phyloP scores from a whole-genome alignment of 768 basidiomycete species.

The Hericium rajendrae region DNA sequence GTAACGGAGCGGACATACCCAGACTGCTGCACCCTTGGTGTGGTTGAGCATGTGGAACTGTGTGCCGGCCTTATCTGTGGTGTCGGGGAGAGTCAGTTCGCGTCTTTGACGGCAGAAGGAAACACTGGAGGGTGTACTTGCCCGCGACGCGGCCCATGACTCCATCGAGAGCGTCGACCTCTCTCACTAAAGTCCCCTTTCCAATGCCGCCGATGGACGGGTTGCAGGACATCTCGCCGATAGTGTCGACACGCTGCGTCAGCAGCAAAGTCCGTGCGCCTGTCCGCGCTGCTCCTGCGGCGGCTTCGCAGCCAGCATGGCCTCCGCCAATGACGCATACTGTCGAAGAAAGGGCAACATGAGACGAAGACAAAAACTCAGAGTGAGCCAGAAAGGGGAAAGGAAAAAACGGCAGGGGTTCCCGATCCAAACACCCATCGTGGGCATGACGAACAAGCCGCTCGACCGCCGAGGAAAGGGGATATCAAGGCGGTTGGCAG shows the following conservation, averaged over 20 bases:
- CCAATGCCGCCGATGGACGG: slow-evolving; percentile 89
- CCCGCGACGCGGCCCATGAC: slow-evolving; percentile 78
- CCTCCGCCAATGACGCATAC: slow-evolving; percentile 88
- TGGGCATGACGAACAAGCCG: no score
- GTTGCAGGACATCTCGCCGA: slow-evolving; percentile 85
- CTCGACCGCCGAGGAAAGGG: no score
- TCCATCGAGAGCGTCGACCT: slow-evolving; percentile 86
- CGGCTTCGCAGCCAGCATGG: slow-evolving; percentile 90
- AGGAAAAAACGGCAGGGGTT: no score
- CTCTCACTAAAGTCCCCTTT: slow-evolving; percentile 85
- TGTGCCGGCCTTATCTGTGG: slow-evolving; percentile 74
- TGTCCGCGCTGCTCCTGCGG: slow-evolving; percentile 73
- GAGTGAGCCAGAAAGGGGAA: neutral
- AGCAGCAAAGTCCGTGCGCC: slow-evolving; percentile 75
- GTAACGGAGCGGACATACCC: slow-evolving; percentile 40
- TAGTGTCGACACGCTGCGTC: slow-evolving; percentile 72
- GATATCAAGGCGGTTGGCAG: no score
- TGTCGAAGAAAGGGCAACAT: slow-evolving; percentile 12
- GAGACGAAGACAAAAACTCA: neutral
- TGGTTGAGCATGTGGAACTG: slow-evolving; percentile 82
- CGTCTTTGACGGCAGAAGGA: neutral
- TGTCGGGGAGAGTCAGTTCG: neutral
- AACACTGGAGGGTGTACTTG: slow-evolving; percentile 21
- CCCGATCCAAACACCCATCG: no score
- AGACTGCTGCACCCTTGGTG: slow-evolving; percentile 83